phyloP scores from a whole-genome alignment of 2,329 filamentous ascomycete species.

The Aspergillus pseudotamarii region DNA sequence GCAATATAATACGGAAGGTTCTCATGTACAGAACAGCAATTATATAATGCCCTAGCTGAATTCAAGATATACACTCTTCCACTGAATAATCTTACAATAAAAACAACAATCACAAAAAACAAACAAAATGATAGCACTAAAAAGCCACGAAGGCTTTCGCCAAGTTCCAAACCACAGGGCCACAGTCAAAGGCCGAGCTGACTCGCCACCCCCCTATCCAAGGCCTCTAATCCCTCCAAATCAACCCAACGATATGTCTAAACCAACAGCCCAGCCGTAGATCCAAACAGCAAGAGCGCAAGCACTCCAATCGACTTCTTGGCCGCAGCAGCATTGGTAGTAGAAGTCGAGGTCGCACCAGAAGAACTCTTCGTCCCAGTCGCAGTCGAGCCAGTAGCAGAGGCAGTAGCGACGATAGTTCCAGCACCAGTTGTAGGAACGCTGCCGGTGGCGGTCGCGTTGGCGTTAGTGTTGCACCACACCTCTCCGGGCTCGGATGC shows the following conservation, averaged over 20 bases:
- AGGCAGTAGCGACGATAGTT: slow-evolving; percentile 18
- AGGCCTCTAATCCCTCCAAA: not conserved
- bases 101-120: not conserved
- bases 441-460: slow-evolving; percentile 24
- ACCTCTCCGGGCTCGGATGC: slow-evolving; percentile 23
- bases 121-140: not conserved
- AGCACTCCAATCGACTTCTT: slow-evolving; percentile 11
- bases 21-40: not conserved
- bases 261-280: slow-evolving; percentile 5
- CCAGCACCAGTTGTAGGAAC: slow-evolving; percentile 21
- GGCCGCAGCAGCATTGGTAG: slow-evolving; percentile 8
- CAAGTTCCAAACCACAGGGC: not conserved
- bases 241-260: not conserved
- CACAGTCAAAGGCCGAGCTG: not conserved
- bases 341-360: not conserved
- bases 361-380: slow-evolving; percentile 5
- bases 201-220: not conserved
- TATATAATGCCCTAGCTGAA: not conserved
- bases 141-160: not conserved
- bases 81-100: not conserved
- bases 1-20: not conserved
- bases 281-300: slow-evolving; percentile 16
- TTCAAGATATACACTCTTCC: not conserved
- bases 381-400: slow-evolving; percentile 10
- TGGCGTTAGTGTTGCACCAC: slow-evolving; percentile 28